Conservation (phyloP, 1,284 basidiomycete genomes). For the Wolfiporia cocos region DNA sequence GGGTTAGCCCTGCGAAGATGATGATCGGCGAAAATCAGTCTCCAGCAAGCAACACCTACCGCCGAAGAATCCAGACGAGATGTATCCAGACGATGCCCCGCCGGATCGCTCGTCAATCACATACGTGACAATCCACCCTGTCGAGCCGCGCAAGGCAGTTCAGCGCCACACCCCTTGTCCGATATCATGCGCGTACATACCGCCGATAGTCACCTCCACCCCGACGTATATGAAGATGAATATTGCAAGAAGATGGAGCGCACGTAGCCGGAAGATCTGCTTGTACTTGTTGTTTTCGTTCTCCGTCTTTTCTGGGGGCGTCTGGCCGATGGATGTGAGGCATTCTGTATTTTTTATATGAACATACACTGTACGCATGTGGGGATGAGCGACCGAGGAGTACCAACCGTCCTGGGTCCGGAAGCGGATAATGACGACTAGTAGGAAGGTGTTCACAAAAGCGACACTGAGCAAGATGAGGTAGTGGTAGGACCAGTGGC, state of each 20-base stretch:
- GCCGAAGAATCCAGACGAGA: constrained; percentile 45
- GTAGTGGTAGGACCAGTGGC: constrained; percentile 61
- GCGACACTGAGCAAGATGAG: constrained; percentile 54
- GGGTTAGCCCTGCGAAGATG: constrained; percentile 29
- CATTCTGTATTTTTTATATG: too few relatives aligned
- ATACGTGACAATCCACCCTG: constrained; percentile 50
- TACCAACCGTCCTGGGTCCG: constrained; percentile 47
- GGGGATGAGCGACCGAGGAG: too few relatives aligned
- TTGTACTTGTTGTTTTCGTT: constrained; percentile 28
- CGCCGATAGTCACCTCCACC: constrained; percentile 41
- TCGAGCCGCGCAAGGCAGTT: background rate
- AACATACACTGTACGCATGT: constrained; percentile 12
- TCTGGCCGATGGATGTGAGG: constrained; percentile 28
- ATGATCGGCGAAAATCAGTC: background rate
- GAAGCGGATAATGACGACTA: constrained; percentile 47
- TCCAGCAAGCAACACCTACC: constrained; percentile 26
- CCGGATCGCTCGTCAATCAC: constrained; percentile 39
- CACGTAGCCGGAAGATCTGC: constrained; percentile 31
- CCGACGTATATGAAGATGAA: constrained; percentile 44
- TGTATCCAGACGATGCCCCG: constrained; percentile 42
- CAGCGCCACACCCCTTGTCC: too few relatives aligned
- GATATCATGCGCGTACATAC: constrained; percentile 17
- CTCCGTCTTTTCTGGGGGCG: constrained; percentile 12
- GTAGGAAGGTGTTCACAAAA: constrained; percentile 33
- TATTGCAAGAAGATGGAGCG: constrained; percentile 36